These are phyloP conservation scores for Lepidium africanum DNA, from an alignment of 345 rosid genomes.

Conservation along the genomic window DNA sequence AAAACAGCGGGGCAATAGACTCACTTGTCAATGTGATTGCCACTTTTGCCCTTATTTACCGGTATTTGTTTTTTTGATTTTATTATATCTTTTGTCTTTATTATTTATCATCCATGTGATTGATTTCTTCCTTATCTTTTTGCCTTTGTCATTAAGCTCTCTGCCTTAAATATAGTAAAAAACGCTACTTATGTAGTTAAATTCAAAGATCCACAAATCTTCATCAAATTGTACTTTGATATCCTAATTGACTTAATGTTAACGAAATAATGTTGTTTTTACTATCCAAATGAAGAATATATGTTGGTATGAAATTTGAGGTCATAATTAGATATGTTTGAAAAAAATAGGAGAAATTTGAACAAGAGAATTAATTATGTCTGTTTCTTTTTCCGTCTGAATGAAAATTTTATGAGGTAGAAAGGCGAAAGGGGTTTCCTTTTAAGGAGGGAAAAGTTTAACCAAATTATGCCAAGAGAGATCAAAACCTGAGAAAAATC, in stretches of 20 bases:
- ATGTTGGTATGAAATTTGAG: too few relatives aligned
- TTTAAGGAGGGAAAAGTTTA: too few relatives aligned
- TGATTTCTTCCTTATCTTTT: neutral
- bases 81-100: neutral
- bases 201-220: neutral
- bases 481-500: too few relatives aligned
- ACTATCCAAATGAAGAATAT: too few relatives aligned
- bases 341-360: neutral
- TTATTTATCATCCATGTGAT: neutral
- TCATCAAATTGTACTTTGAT: neutral
- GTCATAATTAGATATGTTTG: neutral
- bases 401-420: too few relatives aligned
- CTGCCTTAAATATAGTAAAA: neutral
- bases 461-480: too few relatives aligned
- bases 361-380: neutral
- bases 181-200: neutral
- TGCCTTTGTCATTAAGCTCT: neutral
- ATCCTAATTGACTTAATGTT: neutral
- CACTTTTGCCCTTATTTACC: slow-evolving; percentile 15
- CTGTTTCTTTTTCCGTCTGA: too few relatives aligned
- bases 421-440: too few relatives aligned
- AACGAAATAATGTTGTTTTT: too few relatives aligned
- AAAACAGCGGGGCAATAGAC: slow-evolving; percentile 36
- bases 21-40: slow-evolving; percentile 30
- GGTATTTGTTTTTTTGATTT: neutral